Percentiles rank a stretch among this genome's conserved stretches.
These are phyloP conservation scores for Biscutella laevigata DNA, from an alignment of 441 rosid species.

Conservation along the genomic window DNA sequence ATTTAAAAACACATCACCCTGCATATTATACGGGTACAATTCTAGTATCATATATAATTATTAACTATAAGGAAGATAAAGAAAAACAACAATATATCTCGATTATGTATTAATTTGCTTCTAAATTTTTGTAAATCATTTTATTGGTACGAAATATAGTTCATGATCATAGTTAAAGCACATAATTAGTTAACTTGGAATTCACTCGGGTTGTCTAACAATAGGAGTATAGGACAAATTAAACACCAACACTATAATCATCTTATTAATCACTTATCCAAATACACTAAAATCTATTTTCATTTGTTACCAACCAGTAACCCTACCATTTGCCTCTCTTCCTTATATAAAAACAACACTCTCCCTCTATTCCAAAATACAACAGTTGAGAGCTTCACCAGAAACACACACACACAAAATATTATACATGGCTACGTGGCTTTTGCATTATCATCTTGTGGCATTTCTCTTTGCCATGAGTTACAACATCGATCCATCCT, in stretches of 20 bases:
- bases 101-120: neutral
- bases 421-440: constrained; percentile 18
- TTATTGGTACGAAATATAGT: neutral
- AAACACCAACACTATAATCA: constrained; percentile 15
- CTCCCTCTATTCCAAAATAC: neutral
- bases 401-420: constrained; percentile 4
- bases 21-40: no score
- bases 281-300: neutral
- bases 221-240: constrained; percentile 14
- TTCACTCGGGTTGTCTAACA: constrained; percentile 21
- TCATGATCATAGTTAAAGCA: constrained; percentile 6
- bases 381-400: constrained; percentile 10
- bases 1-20: no score
- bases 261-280: constrained; percentile 5
- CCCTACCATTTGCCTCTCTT: constrained; percentile 8
- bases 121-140: neutral
- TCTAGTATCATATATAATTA: no score
- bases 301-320: constrained; percentile 18
- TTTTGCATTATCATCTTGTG: constrained; percentile 16
- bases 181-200: constrained; percentile 22
- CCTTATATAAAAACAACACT: constrained; percentile 16
- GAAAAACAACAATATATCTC: no score
- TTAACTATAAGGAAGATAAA: no score
- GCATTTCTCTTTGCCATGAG: constrained; percentile 17
- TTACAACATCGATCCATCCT: constrained; percentile 14